Evolutionary conservation across 352 stramenopile genomes (phyloP), one percentile per base, ranked within the genome.

Genomic region (Globisporangium ultimum): DNA sequence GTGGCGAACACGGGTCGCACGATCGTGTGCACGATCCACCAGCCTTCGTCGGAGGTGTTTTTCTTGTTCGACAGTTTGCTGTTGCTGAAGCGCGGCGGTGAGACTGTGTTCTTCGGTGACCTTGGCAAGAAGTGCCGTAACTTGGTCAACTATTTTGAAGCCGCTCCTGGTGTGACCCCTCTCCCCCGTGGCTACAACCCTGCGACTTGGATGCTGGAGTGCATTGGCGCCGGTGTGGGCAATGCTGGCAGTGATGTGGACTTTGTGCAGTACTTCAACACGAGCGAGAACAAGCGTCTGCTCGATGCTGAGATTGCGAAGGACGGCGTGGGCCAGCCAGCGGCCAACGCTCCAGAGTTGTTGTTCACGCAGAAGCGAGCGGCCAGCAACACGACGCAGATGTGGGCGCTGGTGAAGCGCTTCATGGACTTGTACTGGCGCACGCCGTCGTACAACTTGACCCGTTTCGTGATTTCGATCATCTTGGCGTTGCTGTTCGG

Each of bases 21-120:
- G 7, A 74, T 97, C n/a, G 65, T 96, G 10, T 95, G 91, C 51
- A 96, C 87, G 20, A 97, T 97, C 69, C 91, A 97, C 62, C 91
- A 97, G 67, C 91, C 91, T 17, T 83, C 73, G 9, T 84, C 76
- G 0, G 81, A 96, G 46, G 78, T 96, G 0, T 95, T 96, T 28
- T 75, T 74, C n/a, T 77, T 81, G n/a, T 93, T 95, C 58, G 84
- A 96, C 68, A 71, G 80, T 36, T 40, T 94, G 8, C n/a, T n/a
- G n/a, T n/a, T n/a, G n/a, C n/a, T n/a, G n/a, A n/a, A n/a, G n/a
- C n/a, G n/a, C n/a, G n/a, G n/a, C n/a, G n/a, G n/a, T n/a, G n/a
- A n/a, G n/a, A n/a, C n/a, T n/a, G n/a, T n/a, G n/a, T n/a, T n/a
- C n/a, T n/a, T n/a, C n/a, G n/a, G n/a, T n/a, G n/a, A n/a, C n/a